Conservation (phyloP, 2,329 filamentous ascomycete genomes). For the Huntiella decipiens region DNA sequence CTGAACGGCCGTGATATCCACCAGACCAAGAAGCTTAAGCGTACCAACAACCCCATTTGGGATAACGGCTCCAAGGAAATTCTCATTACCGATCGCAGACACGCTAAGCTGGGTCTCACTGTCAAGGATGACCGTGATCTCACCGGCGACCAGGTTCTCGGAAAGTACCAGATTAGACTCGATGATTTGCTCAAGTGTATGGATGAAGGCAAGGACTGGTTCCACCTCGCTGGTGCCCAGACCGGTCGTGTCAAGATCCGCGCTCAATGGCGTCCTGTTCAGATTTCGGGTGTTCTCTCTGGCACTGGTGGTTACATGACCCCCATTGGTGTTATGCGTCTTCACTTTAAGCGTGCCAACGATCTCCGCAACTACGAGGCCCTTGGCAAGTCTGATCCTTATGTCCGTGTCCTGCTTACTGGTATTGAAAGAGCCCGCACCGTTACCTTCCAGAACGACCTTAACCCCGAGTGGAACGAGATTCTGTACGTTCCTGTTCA, state of each 20-base stretch:
- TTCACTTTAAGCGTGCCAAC: conserved; percentile 72
- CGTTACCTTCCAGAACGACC: conserved; percentile 88
- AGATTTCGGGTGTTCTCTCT: conserved; percentile 55
- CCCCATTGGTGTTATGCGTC: conserved; percentile 83
- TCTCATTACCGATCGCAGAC: conserved; percentile 82
- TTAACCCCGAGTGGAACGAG: conserved; percentile 91
- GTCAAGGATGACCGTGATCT: conserved; percentile 93
- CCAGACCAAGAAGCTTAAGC: conserved; percentile 77
- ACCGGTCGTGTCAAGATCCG: conserved; percentile 77
- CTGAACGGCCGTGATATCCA: conserved; percentile 88
- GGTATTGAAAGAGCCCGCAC: conserved; percentile 82
- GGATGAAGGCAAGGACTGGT: conserved; percentile 92
- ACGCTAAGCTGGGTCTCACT: conserved; percentile 72
- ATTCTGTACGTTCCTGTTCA: conserved; percentile 87
- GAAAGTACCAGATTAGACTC: conserved; percentile 86
- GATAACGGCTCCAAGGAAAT: conserved; percentile 84
- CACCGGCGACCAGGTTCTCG: conserved; percentile 61
- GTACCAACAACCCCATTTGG: conserved; percentile 95
- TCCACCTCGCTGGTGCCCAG: conserved; percentile 63
- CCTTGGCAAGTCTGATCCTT: conserved; percentile 92
- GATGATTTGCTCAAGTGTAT: conserved; percentile 83
- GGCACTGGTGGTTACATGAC: conserved; percentile 79
- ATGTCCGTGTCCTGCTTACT: conserved; percentile 71
- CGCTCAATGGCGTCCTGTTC: conserved; percentile 89
- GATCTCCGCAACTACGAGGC: conserved; percentile 84